Percentiles rank a stretch among this genome's conserved stretches.
phyloP scores from a whole-genome alignment of 169 alveolate genomes.

The Plasmodium reichenowi region DNA sequence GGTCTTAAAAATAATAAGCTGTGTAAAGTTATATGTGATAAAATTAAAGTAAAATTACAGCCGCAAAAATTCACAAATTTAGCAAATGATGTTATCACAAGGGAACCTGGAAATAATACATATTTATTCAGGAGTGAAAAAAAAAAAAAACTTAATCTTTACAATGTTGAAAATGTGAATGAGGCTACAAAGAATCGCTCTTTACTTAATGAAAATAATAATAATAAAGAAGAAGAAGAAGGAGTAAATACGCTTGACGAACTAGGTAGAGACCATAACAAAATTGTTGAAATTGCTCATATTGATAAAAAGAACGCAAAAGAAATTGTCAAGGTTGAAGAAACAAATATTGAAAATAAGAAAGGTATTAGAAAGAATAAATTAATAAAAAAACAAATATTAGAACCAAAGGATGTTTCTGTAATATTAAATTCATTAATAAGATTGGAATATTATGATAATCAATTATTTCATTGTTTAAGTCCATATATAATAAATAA shows the following conservation, averaged over 20 bases:
- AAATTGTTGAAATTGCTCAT: neutral
- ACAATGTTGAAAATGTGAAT: neutral
- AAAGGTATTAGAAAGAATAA: neutral
- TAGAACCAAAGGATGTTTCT: slow-evolving; percentile 66
- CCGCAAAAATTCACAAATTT: neutral
- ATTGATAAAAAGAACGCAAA: neutral
- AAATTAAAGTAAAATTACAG: slow-evolving; percentile 33
- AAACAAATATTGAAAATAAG: no score
- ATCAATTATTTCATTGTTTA: slow-evolving; percentile 54
- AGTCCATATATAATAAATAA: slow-evolving; percentile 57
- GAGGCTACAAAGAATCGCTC: neutral
- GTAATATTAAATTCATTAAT: slow-evolving; percentile 39
- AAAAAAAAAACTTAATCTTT: neutral
- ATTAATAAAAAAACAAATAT: slow-evolving; percentile 3
- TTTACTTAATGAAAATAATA: neutral
- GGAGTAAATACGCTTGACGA: neutral
- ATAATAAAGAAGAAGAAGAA: no score
- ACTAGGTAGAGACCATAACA: neutral
- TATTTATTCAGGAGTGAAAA: neutral
- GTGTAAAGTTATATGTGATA: slow-evolving; percentile 36
- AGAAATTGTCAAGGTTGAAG: neutral
- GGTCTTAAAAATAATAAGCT: slow-evolving; percentile 65
- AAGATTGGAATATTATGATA: slow-evolving; percentile 51
- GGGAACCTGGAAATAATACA: neutral
- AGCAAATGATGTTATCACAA: no score